phyloP scores from a whole-genome alignment of 306 rosid species.

The Lotus japonicus region DNA sequence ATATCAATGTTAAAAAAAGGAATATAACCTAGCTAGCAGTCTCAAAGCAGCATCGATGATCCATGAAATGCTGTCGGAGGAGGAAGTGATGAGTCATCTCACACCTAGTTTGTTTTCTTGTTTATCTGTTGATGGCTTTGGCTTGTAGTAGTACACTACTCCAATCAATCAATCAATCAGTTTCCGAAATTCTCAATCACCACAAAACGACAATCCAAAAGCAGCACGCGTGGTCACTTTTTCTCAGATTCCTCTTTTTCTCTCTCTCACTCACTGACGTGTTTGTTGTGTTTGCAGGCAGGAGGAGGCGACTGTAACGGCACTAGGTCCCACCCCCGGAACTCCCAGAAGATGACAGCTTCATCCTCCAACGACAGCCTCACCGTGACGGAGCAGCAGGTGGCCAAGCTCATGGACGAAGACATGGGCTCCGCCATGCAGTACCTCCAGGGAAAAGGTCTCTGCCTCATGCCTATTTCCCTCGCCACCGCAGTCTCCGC shows the following conservation, averaged over 20 bases:
- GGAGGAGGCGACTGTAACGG: constrained; percentile 60
- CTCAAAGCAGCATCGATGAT: background rate
- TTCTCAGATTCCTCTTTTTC: constrained; percentile 53
- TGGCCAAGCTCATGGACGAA: constrained; percentile 89
- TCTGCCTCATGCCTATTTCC: constrained; percentile 97
- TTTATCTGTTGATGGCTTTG: constrained; percentile 1
- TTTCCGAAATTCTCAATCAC: constrained; percentile 29
- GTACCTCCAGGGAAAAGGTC: constrained; percentile 91
- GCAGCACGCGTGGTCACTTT: constrained; percentile 85
- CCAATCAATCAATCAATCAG: constrained; percentile 10
- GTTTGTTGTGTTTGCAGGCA: constrained; percentile 30
- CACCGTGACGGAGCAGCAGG: constrained; percentile 86
- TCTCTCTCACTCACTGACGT: background rate
- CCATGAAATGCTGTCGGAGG: constrained; percentile 23
- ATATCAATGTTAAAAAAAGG: too few species aligned
- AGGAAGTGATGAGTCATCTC: background rate
- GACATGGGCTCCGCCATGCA: constrained; percentile 99
- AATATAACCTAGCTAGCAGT: too few species aligned
- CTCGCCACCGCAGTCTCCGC: constrained; percentile 87
- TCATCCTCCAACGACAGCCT: constrained; percentile 57
- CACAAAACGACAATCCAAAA: constrained; percentile 66
- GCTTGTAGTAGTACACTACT: background rate
- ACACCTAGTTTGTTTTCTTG: background rate
- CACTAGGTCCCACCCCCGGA: constrained; percentile 27
- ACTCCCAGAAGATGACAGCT: constrained; percentile 24